A percentile compares a stretch with the other conserved stretches of the same genome.
Conservation (phyloP, 768 basidiomycete genomes). For the Leccinellum luteum region DNA sequence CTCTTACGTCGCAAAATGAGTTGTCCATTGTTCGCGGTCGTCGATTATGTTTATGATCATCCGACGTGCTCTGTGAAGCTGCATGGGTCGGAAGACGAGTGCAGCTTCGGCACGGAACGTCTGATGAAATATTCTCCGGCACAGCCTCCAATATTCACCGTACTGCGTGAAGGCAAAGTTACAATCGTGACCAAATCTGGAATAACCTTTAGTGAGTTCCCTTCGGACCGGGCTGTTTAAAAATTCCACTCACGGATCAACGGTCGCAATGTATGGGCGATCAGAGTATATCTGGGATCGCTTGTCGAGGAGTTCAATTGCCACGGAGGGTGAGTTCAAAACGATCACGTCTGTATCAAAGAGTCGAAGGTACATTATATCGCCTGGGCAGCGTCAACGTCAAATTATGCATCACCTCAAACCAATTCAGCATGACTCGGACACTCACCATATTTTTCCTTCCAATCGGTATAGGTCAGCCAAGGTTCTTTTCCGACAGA, state of each 20-base stretch:
- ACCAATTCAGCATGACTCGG: no score
- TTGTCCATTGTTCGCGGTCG: neutral
- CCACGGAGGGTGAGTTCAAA: neutral
- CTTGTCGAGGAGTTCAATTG: neutral
- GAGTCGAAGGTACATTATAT: neutral
- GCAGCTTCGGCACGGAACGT: conserved; percentile 13
- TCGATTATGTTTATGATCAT: conserved; percentile 14
- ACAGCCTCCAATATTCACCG: neutral
- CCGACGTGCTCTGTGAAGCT: conserved; percentile 13
- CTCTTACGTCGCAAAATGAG: neutral
- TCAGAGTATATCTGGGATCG: conserved; percentile 4
- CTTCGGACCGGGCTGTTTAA: neutral
- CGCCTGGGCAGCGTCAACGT: neutral
- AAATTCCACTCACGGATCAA: conserved; percentile 1
- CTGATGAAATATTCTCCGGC: conserved; percentile 19
- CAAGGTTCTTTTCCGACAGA: neutral
- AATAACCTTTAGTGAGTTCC: neutral
- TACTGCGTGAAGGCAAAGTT: neutral
- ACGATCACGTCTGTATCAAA: neutral
- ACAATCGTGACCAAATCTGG: neutral
- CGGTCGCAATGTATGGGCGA: neutral
- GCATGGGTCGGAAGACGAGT: conserved; percentile 13
- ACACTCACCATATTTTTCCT: neutral
- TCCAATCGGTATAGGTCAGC: neutral
- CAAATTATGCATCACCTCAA: no score